Base-by-base conservation (phyloP, 208 protist species). In the Angomonas deanei region DNA sequence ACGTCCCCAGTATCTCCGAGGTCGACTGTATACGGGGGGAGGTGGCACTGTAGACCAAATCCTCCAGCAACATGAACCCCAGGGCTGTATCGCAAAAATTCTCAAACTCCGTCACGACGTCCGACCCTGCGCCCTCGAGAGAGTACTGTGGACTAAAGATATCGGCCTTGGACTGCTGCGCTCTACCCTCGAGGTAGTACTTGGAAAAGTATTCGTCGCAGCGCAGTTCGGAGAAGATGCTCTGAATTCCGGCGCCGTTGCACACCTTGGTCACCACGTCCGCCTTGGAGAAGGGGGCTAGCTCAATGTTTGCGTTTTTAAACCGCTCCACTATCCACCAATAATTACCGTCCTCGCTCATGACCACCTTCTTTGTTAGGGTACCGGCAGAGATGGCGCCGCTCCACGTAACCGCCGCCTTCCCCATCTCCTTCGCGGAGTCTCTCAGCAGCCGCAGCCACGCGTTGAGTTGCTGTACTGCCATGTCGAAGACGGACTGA, bases 1-100 rank as follows among this genome's bases (percentile, higher is more conserved):
- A 96, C 80, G 78, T 72, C 28, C 71, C 77, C 17, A 96, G 76
- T 8, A 96, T 72, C 61, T 91, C 86, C 11, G 83, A 65, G 28
- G 69, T 68, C n/a, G 84, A 93, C 50, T 88, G 80, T 26, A 87
- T 70, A 71, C 90, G 85, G 13, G 86, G 90, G 19, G 77, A 76
- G n/a, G 86, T 93, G 52, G 78, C 78, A 64, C 78, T 71, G 68
- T 86, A 80, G 28, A 92, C 84, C 24, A 92, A 66, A 57, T 96
- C 86, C 74, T 96, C 86, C 34, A 92, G 84, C 10, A 96, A 63
- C 26, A 93, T 78, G 70, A 93, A 93, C 23, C 90, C 90, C 24
- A 96, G 67, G 8, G 78, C 82, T 4, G 72, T 84, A 10, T 68
- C 72, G 62, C 80, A 93, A 67, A 81, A 92, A 19, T 60, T 50